Evolutionary conservation across 306 rosid species (phyloP).

Genomic region (Vigna reflexopilosa): DNA sequence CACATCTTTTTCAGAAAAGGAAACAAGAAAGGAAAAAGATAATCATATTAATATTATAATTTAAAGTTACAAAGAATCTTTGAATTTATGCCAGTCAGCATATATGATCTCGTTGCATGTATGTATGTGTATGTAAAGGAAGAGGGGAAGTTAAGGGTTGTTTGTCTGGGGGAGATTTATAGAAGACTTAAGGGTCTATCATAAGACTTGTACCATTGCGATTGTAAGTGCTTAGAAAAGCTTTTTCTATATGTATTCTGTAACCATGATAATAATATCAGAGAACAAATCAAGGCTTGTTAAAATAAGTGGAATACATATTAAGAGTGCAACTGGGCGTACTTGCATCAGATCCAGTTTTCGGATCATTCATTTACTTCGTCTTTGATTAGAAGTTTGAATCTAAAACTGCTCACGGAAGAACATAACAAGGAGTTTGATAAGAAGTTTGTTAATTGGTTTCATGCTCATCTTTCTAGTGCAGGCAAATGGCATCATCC

Average conservation of each 20-base stretch:
- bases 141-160: not conserved
- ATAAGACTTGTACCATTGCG: constrained; percentile 24
- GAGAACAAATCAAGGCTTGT: not conserved
- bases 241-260: constrained; percentile 32
- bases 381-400: constrained; percentile 6
- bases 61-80: constrained; percentile 29
- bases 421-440: constrained; percentile 11
- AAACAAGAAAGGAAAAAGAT: not conserved
- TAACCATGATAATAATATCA: not conserved
- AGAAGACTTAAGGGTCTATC: constrained; percentile 1
- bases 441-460: constrained; percentile 10
- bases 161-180: not conserved
- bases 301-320: not conserved
- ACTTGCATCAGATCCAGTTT: constrained; percentile 36
- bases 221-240: constrained; percentile 19
- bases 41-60: constrained; percentile 5
- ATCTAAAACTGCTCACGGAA: constrained; percentile 34
- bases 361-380: not conserved
- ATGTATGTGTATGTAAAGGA: not conserved
- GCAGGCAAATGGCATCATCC: constrained; percentile 69
- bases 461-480: not conserved
- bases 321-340: constrained; percentile 22
- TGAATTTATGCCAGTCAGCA: constrained; percentile 9
- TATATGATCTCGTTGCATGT: constrained; percentile 37
- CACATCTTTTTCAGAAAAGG: constrained; percentile 27